A percentile compares a stretch with the other conserved stretches of the same genome.
These are phyloP conservation scores for Darksidea phi DNA, from an alignment of 495 filamentous ascomycete species.

Conservation along the genomic window DNA sequence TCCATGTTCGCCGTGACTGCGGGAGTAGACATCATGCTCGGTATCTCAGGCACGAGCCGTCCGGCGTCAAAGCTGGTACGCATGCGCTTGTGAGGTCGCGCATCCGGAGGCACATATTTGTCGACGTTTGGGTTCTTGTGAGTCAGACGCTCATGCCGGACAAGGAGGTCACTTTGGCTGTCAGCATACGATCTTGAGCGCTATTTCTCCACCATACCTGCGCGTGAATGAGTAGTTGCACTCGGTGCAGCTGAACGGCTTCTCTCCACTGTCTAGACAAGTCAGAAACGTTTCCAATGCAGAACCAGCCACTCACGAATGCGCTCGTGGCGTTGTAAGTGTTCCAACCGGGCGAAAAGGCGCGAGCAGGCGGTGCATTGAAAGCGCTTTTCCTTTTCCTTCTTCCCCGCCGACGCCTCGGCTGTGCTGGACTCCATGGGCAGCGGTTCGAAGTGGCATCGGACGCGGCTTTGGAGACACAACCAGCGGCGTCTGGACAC, in stretches of 20 bases:
- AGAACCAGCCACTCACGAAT: constrained; percentile 40
- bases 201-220: constrained; percentile 47
- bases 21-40: constrained; percentile 25
- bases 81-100: constrained; percentile 24
- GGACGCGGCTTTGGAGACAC: too few species aligned
- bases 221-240: constrained; percentile 60
- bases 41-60: constrained; percentile 23
- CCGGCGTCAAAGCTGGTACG: constrained; percentile 26
- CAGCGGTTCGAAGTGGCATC: too few species aligned
- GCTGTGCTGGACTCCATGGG: not conserved
- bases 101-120: constrained; percentile 9
- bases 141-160: constrained; percentile 29
- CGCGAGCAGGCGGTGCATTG: constrained; percentile 33
- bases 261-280: constrained; percentile 54
- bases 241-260: constrained; percentile 54
- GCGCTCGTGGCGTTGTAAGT: constrained; percentile 60
- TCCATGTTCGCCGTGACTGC: constrained; percentile 8
- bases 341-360: constrained; percentile 59
- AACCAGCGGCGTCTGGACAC: not conserved
- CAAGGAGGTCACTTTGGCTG: constrained; percentile 18
- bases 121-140: constrained; percentile 12
- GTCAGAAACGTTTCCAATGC: not conserved
- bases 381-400: constrained; percentile 34
- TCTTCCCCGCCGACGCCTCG: constrained; percentile 14
- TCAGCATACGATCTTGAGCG: constrained; percentile 33